A percentile compares a stretch with the other conserved stretches of the same genome.
These are phyloP conservation scores for Xylaria sp. DNA, from an alignment of 2,329 filamentous ascomycete species.

Conservation along the genomic window DNA sequence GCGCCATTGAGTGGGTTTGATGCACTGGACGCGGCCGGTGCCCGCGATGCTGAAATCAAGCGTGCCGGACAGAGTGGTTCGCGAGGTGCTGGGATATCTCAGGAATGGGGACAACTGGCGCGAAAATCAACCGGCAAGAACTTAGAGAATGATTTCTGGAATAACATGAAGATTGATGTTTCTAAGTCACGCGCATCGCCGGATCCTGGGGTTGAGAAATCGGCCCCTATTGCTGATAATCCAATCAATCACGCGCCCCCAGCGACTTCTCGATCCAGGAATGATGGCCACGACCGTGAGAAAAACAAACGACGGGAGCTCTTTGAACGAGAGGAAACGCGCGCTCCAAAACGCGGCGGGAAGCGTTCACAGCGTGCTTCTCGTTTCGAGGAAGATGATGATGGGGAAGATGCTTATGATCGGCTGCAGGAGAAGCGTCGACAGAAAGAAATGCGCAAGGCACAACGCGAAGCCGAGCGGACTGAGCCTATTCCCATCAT, in stretches of 20 bases:
- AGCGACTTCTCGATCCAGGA: neutral
- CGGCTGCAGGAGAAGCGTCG: constrained; percentile 56
- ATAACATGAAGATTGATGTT: neutral
- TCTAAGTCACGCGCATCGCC: neutral
- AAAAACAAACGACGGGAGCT: constrained; percentile 20
- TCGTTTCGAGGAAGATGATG: constrained; percentile 30
- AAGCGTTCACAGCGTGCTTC: constrained; percentile 35
- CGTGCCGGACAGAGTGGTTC: neutral
- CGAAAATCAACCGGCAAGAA: constrained; percentile 13
- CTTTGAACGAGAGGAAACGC: constrained; percentile 23
- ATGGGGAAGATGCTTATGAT: constrained; percentile 50
- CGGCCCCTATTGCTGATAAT: neutral
- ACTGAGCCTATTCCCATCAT: constrained; percentile 69
- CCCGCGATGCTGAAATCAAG: constrained; percentile 5
- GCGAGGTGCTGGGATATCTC: neutral
- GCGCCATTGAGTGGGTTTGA: neutral
- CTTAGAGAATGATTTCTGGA: neutral
- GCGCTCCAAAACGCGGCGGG: constrained; percentile 22
- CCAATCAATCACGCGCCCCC: neutral
- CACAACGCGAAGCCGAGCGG: constrained; percentile 51
- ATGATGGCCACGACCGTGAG: constrained; percentile 13
- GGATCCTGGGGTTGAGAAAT: neutral
- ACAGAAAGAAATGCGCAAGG: constrained; percentile 54
- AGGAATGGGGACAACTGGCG: constrained; percentile 35
- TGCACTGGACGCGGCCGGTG: constrained; percentile 14